Evolutionary conservation across 2,329 filamentous ascomycete genomes (phyloP), one percentile per base, ranked within the genome.

Genomic region (Tolypocladium nubicola): DNA sequence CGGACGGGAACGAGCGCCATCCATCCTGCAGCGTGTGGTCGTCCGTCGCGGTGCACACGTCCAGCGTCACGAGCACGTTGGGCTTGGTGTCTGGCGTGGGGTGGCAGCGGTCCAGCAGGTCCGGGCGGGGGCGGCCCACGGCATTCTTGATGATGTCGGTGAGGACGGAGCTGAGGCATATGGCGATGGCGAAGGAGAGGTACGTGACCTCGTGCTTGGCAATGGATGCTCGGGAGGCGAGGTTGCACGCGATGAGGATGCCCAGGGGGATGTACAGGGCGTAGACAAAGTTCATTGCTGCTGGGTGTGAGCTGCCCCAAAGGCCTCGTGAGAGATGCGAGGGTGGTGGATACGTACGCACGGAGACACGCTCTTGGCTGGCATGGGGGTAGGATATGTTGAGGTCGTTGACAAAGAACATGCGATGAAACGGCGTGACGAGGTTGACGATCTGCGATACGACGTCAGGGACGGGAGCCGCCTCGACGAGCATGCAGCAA

Each of bases 111-210:
- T 87, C 85, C 33, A 85, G 68, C 4, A 85, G 68, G 62, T 85
- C 82, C 0, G 82, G 82, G 7, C 82, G 75, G 19, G 91, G 90
- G 13, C 90, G 77, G 10, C 90, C 90, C 33, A 93, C 88, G 11
- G 88, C 82, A 68, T 96, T 96, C 73, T 99, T 99, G 68, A 97
- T 80, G 35, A 93, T 76, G 69, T 97, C 92, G 50, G 94, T 97
- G 49, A 97, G 77, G 70, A 97, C 88, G 7, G 84, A 82, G 0
- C 90, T 87, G 54, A 96, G 79, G 63, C 90, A 78, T 33, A 97
- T 73, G 61, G 86, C 83, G 65, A 93, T 90, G 54, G 86, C 76
- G 59, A 97, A 85, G 26, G 90, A 89, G 1, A 99, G 83, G 55
- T 96, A 76, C 0, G 90, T 88, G 61, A 92, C 88, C 73, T 97